Base-by-base conservation (phyloP, 352 stramenopile species). In the Achlya hypogyna region DNA sequence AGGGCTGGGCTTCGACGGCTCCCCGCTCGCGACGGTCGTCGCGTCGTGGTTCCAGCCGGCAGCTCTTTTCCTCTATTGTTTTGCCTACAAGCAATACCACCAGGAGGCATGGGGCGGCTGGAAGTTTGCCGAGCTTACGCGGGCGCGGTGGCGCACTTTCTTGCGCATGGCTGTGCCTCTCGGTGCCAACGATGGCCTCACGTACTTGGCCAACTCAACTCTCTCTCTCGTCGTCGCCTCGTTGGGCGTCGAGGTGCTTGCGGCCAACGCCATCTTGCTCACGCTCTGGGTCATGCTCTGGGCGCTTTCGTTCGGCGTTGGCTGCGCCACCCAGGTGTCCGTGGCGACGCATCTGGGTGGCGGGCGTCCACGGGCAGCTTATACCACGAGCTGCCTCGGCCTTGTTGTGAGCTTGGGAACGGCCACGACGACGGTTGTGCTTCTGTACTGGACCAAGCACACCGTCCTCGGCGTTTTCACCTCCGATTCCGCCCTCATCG, bases 31-130 rank as follows among this genome's bases (percentile, higher is more conserved):
- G 18, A 90, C 84, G 0, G 84, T 89, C 43, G 78, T 90, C 23
- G 84, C 84, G 0, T 79, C 84, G 5, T 90, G 80, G 82, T 93
- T 89, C 72, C 84, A 93, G 60, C 84, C 82, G 4, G 73, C 89
- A 31, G 72, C 79, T 16, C 74, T 93, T 58, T 80, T 89, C 27
- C 82, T 72, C 60, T 91, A 91, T 70, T 87, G 79, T 68, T 79
- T 89, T 52, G 42, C 78, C 2, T 90, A 85, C 74, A 88, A 85
- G 63, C 83, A 89, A 71, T 79, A 84, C 75, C 84, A 93, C 53
- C 25, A 82, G 40, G 77, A 79, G 29, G 81, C 84, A 0, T 93
- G 84, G 84, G 78, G 73, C 29, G 84, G 84, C 31, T 93, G 82
- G 84, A 66, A 86, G 35, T 75, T 78, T 8, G 62, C 63, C n/a